Base-by-base conservation (phyloP, 371 early-diverging fungal species). In the Saksenaea vasiformis region DNA sequence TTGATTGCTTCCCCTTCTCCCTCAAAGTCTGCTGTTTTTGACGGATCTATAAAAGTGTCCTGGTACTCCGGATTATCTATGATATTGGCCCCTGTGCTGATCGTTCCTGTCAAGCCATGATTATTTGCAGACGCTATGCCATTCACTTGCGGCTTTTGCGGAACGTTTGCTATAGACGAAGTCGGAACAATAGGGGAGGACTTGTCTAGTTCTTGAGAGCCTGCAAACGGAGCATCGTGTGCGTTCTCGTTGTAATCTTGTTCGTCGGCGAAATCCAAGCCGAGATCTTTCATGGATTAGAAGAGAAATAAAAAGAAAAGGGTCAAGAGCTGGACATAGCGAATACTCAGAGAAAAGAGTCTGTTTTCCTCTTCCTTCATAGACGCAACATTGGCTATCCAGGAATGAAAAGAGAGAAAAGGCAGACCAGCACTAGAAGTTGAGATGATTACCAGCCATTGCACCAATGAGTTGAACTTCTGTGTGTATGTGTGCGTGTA, bases 261-360 rank as follows among this genome's bases (percentile, higher is more conserved):
- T 38, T 79, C 79, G 58, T 74, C 74, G 38, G 74, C 39, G 62
- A 79, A 76, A 65, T 79, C 79, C 64, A 79, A 79, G 55, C 79
- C 79, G 73, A 79, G 79, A 70, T 79, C 79, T 79, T 37, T 24
- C 37, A 56, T 22, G 26, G 34, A 56, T 39, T n/a, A 24, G 37
- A n/a, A 47, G 55, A 44, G 11, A 37, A 39, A 39, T 5, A 47
- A 47, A 47, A 47, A 47, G 11, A 47, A 47, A 47, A 22, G 31
- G 24, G 51, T 47, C 51, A 47, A 47, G 51, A 22, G 22, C 22
- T 47, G 51, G 51, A 47, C 24, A 47, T 22, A 19, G 10, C 22
- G 22, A 47, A 9, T 8, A 47, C n/a, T 47, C 26, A 2, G 22
- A 47, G 22, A 22, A 47, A 39, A 22, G 19, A 19, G 24, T 22